Base-by-base conservation (phyloP, 2,329 filamentous ascomycete species). In the Ascomycota sp. region DNA sequence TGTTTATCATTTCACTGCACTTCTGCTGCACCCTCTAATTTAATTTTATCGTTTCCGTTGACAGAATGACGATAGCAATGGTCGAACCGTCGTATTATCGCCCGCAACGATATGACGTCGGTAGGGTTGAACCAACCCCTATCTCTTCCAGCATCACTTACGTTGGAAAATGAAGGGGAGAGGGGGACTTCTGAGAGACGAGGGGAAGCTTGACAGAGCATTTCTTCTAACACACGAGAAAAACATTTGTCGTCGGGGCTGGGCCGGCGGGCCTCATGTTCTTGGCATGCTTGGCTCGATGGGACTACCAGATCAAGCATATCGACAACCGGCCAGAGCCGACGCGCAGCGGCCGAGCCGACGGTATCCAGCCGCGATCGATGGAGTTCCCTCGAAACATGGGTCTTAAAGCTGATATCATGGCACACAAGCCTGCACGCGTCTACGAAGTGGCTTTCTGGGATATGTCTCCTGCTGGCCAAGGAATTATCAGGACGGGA, bases 301-400 rank as follows among this genome's bases (percentile, higher is more conserved):
- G 83, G 81, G 85, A 85, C 13, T 94, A 93, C 62, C 82, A 72
- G 51, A 81, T 94, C 52, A 92, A 86, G 61, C 82, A 93, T 55
- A 82, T 93, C 46, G 85, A 93, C 56, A 92, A 91, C 54, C 68
- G 83, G 34, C 63, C 81, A 2, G 78, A 86, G 44, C 83, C 83
- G 11, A 93, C 83, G 9, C 46, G 70, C 3, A 92, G 82, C 13
- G 83, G 83, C 31, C 78, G 83, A 38, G 85, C 83, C 32, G 83
- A 93, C 53, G 83, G 82, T 36, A 91, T 94, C 33, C 83, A 93
- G 55, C 83, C 83, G 23, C 74, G 85, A 24, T 91, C 83, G 0
- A 62, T 91, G 17, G 83, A 93, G 42, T 66, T 93, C 11, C 61
- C 93, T 28, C 72, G 78, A 30, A 93, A 92, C 46, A 81, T 93